phyloP scores from a whole-genome alignment of 352 stramenopile species.

The Plasmopara halstedii region DNA sequence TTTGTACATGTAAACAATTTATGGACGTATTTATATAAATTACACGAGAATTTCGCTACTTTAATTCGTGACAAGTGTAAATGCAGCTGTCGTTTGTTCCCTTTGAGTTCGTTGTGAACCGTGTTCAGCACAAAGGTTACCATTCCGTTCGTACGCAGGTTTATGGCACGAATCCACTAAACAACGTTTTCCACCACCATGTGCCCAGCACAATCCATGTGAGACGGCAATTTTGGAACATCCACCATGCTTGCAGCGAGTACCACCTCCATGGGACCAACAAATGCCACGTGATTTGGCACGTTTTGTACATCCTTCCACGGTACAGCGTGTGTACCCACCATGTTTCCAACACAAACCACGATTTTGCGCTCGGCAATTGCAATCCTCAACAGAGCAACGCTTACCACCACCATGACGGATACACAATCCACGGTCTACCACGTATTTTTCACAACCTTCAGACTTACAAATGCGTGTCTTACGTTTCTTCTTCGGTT shows the following conservation, averaged over 20 bases:
- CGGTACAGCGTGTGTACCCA: conserved; percentile 43
- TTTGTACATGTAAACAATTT: background rate
- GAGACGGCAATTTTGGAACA: conserved; percentile 58
- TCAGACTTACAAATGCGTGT: conserved; percentile 35
- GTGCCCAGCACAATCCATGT: conserved; percentile 40
- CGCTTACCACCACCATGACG: conserved; percentile 78
- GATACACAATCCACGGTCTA: conserved; percentile 60
- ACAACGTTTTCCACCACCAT: conserved; percentile 41
- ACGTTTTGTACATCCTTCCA: conserved; percentile 48
- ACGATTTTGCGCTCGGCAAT: conserved; percentile 47
- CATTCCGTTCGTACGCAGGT: conserved; percentile 49
- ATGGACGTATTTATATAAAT: conserved; percentile 20
- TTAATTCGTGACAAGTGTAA: background rate
- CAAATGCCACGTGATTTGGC: conserved; percentile 81
- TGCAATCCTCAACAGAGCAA: conserved; percentile 49
- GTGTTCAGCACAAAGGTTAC: conserved; percentile 36
- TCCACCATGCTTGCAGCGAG: conserved; percentile 36
- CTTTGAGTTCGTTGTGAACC: conserved; percentile 11
- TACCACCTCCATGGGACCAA: conserved; percentile 78
- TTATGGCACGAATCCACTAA: conserved; percentile 33
- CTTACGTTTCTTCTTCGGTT: conserved; percentile 34
- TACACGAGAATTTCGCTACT: conserved; percentile 14
- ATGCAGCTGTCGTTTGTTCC: background rate
- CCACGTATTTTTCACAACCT: conserved; percentile 49
- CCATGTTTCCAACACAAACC: conserved; percentile 31